Conservation (phyloP, 2,329 filamentous ascomycete genomes). For the Torrubiella hemipterigena region DNA sequence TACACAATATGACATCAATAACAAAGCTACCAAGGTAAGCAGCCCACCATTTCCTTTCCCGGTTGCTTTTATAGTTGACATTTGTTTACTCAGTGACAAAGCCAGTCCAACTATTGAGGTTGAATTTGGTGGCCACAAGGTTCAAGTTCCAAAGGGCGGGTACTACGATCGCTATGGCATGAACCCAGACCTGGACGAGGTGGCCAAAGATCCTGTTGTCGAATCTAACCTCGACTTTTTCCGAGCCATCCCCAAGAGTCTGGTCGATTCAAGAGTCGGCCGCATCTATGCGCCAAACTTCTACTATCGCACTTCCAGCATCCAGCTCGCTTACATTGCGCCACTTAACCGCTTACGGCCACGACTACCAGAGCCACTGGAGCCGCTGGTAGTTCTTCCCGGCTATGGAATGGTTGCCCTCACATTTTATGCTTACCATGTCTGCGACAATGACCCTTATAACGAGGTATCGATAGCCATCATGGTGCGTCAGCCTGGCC, state of each 20-base stretch:
- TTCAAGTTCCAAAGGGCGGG: not conserved
- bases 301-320: not conserved
- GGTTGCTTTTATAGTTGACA: no score
- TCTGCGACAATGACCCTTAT: not conserved
- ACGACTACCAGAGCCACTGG: not conserved
- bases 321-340: not conserved
- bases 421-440: not conserved
- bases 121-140: not conserved
- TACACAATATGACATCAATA: no score
- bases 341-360: not conserved
- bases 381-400: not conserved
- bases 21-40: no score
- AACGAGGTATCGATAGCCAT: not conserved
- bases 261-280: not conserved
- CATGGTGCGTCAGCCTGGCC: not conserved
- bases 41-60: no score
- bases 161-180: conserved; percentile 1
- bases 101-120: not conserved
- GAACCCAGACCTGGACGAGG: not conserved
- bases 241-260: not conserved
- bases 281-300: not conserved
- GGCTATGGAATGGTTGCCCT: not conserved
- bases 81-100: not conserved
- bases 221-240: not conserved
- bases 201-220: not conserved